phyloP scores from a whole-genome alignment of 768 basidiomycete species.

The Panellus pusillus region DNA sequence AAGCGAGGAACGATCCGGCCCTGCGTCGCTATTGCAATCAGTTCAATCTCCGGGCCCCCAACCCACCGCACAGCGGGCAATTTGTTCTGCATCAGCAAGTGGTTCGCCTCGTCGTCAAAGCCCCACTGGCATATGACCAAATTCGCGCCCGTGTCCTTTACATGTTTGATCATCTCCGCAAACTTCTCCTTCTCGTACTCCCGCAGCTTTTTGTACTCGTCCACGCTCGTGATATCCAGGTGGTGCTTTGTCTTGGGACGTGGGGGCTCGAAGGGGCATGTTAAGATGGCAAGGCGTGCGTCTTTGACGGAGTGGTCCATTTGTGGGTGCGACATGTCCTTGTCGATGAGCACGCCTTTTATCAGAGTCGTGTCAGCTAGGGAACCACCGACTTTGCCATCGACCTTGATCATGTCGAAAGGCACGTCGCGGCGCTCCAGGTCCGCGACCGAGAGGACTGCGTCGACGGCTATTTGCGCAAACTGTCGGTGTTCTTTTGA shows the following conservation, averaged over 20 bases:
- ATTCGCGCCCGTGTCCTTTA: conserved; percentile 96
- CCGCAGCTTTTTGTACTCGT: conserved; percentile 93
- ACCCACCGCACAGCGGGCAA: conserved; percentile 98
- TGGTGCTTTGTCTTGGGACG: conserved; percentile 99
- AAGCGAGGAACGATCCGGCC: conserved; percentile 98
- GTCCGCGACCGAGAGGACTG: conserved; percentile 93
- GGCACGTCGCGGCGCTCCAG: conserved; percentile 92
- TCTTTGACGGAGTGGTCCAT: conserved; percentile 91
- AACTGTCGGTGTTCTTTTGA: conserved; percentile 96
- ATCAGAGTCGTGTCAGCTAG: conserved; percentile 94
- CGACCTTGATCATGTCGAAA: conserved; percentile 98
- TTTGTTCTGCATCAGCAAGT: conserved; percentile 96
- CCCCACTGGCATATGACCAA: conserved; percentile 99
- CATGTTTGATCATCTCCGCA: conserved; percentile 92
- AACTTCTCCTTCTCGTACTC: conserved; percentile 98
- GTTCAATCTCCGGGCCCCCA: conserved; percentile 98
- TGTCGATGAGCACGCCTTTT: conserved; percentile 97
- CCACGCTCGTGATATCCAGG: conserved; percentile 93
- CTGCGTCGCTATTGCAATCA: conserved; percentile 97
- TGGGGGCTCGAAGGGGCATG: conserved; percentile 98
- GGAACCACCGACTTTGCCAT: conserved; percentile 97
- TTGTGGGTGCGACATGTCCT: conserved; percentile 99
- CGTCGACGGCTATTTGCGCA: conserved; percentile 97
- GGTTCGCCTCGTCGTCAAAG: conserved; percentile 99
- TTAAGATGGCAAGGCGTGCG: conserved; percentile 93